Percentiles rank a stretch among this genome's conserved stretches.
Conservation (phyloP, 108 stramenopile species). For the Conticribra weissflogii region DNA sequence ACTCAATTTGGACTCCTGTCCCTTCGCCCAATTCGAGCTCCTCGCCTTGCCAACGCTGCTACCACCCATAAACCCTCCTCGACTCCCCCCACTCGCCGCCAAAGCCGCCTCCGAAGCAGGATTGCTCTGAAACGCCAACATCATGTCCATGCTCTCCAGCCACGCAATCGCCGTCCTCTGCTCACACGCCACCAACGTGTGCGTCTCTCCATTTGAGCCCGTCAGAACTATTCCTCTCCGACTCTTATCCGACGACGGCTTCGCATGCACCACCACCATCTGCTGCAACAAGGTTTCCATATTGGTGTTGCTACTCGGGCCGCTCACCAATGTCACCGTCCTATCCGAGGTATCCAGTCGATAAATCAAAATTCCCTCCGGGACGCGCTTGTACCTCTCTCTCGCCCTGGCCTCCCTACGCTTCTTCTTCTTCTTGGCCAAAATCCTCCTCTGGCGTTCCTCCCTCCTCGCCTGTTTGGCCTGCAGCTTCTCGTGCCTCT, state of each 20-base stretch:
- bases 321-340: conserved; percentile 61
- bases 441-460: conserved; percentile 19
- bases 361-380: conserved; percentile 85
- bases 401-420: conserved; percentile 29
- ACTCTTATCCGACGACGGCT: conserved; percentile 51
- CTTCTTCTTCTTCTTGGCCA: conserved; percentile 51
- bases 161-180: conserved; percentile 85
- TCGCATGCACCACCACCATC: conserved; percentile 63
- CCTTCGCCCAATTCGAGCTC: conserved; percentile 34
- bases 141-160: conserved; percentile 83
- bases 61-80: background rate
- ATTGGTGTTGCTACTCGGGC: conserved; percentile 66
- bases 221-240: conserved; percentile 63
- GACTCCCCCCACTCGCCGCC: conserved; percentile 3
- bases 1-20: conserved; percentile 43
- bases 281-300: conserved; percentile 35
- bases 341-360: conserved; percentile 75
- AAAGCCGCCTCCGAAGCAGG: conserved; percentile 10
- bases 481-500: conserved; percentile 23
- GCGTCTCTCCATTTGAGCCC: conserved; percentile 50
- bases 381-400: conserved; percentile 62
- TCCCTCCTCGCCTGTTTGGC: conserved; percentile 30
- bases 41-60: background rate
- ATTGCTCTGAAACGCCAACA: conserved; percentile 54
- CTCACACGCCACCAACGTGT: conserved; percentile 78